A percentile compares a stretch with the other conserved stretches of the same genome.
Evolutionary conservation across 495 filamentous ascomycete species (phyloP).

Genomic region (Daldinia loculata): DNA sequence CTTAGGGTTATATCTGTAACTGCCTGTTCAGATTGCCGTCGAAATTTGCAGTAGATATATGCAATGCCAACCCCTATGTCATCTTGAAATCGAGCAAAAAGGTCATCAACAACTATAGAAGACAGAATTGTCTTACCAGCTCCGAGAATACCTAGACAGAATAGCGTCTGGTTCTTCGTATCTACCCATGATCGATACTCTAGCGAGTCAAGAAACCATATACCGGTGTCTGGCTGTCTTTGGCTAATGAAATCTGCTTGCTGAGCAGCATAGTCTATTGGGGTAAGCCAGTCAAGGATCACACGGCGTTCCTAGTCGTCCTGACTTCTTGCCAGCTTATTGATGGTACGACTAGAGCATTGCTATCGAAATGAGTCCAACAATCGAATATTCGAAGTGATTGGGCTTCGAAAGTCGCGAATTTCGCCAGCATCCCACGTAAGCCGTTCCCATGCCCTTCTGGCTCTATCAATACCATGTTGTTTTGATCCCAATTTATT

Average conservation of each 20-base stretch:
- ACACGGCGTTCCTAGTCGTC: too few relatives aligned
- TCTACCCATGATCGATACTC: conserved; percentile 50
- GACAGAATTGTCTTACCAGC: conserved; percentile 49
- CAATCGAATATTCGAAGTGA: conserved; percentile 47
- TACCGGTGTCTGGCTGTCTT: too few relatives aligned
- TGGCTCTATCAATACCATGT: not conserved
- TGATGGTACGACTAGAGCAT: too few relatives aligned
- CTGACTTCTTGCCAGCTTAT: too few relatives aligned
- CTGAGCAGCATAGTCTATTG: too few relatives aligned
- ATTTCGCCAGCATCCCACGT: conserved; percentile 32
- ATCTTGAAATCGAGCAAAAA: conserved; percentile 33
- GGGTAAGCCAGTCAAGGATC: too few relatives aligned
- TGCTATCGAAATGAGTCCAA: too few relatives aligned
- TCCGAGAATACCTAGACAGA: conserved; percentile 55
- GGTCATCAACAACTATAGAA: conserved; percentile 50
- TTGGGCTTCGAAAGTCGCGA: too few relatives aligned
- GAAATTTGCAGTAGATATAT: too few relatives aligned
- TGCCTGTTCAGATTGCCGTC: too few relatives aligned
- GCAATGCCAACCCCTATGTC: conserved; percentile 21
- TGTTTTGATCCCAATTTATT: conserved; percentile 3
- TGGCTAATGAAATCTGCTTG: too few relatives aligned
- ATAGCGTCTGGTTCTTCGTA: conserved; percentile 44
- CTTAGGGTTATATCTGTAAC: too few relatives aligned
- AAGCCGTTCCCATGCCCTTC: conserved; percentile 43
- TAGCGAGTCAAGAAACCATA: conserved; percentile 36